Evolutionary conservation across 768 basidiomycete species (phyloP).

Genomic region (Arthromyces matolae): DNA sequence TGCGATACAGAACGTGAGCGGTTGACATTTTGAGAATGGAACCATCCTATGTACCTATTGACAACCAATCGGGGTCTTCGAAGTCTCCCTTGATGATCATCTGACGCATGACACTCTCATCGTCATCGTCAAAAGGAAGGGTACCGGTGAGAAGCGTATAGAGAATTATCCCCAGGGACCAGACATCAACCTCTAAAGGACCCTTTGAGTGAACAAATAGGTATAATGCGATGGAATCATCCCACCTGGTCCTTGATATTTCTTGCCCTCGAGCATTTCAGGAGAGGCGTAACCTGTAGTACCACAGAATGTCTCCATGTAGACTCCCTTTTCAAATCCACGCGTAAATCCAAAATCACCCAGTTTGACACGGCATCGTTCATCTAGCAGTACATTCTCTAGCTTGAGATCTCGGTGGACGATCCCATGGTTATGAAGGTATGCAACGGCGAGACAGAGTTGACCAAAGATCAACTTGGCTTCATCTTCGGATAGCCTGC

Average conservation of each 20-base stretch:
- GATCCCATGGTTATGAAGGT: slow-evolving; percentile 88
- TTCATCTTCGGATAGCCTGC: slow-evolving; percentile 81
- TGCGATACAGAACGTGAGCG: slow-evolving; percentile 25
- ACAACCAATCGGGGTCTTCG: slow-evolving; percentile 92
- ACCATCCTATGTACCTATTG: slow-evolving; percentile 62
- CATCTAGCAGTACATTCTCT: slow-evolving; percentile 91
- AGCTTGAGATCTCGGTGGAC: slow-evolving; percentile 97
- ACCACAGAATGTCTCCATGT: slow-evolving; percentile 93
- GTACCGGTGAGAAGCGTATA: slow-evolving; percentile 88
- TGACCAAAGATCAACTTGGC: slow-evolving; percentile 91
- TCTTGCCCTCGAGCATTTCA: slow-evolving; percentile 85
- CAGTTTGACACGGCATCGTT: slow-evolving; percentile 85
- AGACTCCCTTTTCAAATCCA: slow-evolving; percentile 73
- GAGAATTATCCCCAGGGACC: slow-evolving; percentile 91
- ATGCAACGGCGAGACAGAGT: slow-evolving; percentile 87
- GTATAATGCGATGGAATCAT: too few relatives aligned
- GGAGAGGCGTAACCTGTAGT: slow-evolving; percentile 93
- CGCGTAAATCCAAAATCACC: slow-evolving; percentile 95
- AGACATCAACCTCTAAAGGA: slow-evolving; percentile 82
- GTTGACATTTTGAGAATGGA: neutral
- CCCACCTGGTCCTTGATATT: slow-evolving; percentile 87
- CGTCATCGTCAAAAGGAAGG: slow-evolving; percentile 87
- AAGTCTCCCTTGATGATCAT: slow-evolving; percentile 85
- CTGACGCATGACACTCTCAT: slow-evolving; percentile 76
- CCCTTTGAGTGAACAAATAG: slow-evolving; percentile 11